These are phyloP conservation scores for Malbranchea cinnamomea DNA, from an alignment of 2,329 filamentous ascomycete species.

Conservation along the genomic window DNA sequence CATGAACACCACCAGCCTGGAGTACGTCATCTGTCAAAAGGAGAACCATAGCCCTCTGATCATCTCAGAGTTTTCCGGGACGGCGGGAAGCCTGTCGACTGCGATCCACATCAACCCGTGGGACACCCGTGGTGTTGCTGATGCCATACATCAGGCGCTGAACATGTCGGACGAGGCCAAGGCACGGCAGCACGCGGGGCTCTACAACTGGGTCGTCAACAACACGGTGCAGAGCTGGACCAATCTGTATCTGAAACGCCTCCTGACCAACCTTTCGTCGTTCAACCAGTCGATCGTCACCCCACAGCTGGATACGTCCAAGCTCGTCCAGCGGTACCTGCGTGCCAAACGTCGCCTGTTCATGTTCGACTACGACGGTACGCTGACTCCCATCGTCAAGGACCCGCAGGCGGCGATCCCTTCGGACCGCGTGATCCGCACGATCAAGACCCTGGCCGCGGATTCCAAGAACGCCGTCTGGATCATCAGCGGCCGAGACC, in stretches of 20 bases:
- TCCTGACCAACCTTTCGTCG: conserved; percentile 66
- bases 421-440: conserved; percentile 65
- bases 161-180: conserved; percentile 57
- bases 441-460: conserved; percentile 61
- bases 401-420: conserved; percentile 83
- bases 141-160: conserved; percentile 67
- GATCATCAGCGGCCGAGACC: conserved; percentile 94
- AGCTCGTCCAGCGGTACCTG: conserved; percentile 59
- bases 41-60: conserved; percentile 78
- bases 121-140: conserved; percentile 73
- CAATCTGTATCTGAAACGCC: conserved; percentile 58
- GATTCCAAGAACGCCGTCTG: conserved; percentile 82
- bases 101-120: conserved; percentile 96
- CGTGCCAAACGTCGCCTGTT: conserved; percentile 67
- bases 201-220: conserved; percentile 71
- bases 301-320: conserved; percentile 61
- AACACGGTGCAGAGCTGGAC: conserved; percentile 84
- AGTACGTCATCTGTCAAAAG: conserved; percentile 87
- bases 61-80: conserved; percentile 91
- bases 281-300: conserved; percentile 63
- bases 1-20: conserved; percentile 94
- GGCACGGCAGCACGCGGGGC: conserved; percentile 51
- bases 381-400: conserved; percentile 84
- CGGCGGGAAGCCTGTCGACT: conserved; percentile 67
- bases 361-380: conserved; percentile 99